phyloP scores from a whole-genome alignment of 2,329 filamentous ascomycete genomes.

The Daldinia sp. region DNA sequence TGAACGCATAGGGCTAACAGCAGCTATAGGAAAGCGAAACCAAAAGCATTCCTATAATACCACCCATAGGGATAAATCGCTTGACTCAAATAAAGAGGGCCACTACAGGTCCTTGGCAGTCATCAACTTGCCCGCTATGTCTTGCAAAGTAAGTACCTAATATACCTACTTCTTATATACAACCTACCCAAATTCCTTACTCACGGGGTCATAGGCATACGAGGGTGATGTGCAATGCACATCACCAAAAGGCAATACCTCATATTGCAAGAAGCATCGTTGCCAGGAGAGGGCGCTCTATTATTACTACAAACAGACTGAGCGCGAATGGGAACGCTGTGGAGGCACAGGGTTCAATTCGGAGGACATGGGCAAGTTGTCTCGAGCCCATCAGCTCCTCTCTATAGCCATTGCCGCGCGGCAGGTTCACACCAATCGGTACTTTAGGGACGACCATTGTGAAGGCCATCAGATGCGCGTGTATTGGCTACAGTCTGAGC shows the following conservation, averaged over 20 bases:
- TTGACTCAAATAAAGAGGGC: no score
- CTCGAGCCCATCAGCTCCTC: not conserved
- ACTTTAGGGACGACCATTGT: not conserved
- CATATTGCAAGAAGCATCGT: not conserved
- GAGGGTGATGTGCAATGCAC: not conserved
- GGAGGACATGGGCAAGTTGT: not conserved
- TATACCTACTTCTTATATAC: not conserved
- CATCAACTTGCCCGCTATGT: not conserved
- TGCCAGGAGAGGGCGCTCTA: not conserved
- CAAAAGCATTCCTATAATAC: no score
- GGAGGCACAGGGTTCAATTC: no score
- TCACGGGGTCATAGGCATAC: not conserved
- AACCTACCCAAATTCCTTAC: not conserved
- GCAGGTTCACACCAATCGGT: not conserved
- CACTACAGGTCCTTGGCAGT: no score
- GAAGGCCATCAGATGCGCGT: not conserved
- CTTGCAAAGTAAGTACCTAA: not conserved
- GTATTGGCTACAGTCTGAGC: not conserved
- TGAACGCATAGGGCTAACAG: no score
- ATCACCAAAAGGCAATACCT: not conserved
- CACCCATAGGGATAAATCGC: no score
- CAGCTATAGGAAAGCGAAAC: no score
- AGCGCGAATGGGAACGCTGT: not conserved
- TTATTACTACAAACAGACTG: not conserved
- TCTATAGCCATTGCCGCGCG: not conserved